Conservation (phyloP, 2,329 filamentous ascomycete species). For the Talaromyces islandicus region DNA sequence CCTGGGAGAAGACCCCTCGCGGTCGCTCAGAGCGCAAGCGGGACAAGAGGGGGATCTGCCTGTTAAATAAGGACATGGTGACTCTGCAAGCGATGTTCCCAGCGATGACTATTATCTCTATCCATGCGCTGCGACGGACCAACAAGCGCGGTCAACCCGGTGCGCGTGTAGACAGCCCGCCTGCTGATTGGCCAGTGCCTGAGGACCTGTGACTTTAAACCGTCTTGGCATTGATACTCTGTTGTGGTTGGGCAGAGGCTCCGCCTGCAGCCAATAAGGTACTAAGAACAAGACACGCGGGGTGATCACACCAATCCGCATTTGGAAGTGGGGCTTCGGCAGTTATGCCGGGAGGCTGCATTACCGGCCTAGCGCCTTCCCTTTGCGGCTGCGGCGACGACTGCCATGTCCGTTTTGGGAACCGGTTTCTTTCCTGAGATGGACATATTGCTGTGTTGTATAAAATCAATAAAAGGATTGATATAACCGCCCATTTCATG, state of each 20-base stretch:
- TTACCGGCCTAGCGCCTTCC: background rate
- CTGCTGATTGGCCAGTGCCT: background rate
- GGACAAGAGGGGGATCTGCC: background rate
- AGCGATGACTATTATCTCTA: background rate
- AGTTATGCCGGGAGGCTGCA: background rate
- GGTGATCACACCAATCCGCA: background rate
- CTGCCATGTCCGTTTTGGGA: background rate
- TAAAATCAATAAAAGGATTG: too few relatives aligned
- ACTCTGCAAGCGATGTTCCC: background rate
- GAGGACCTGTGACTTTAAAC: background rate
- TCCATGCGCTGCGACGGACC: background rate
- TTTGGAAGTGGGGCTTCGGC: background rate
- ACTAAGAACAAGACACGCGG: background rate
- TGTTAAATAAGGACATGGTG: background rate
- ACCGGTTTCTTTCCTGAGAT: background rate
- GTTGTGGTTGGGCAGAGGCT: background rate
- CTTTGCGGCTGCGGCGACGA: background rate
- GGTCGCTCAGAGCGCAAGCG: background rate
- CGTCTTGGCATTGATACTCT: background rate
- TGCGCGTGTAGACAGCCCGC: background rate
- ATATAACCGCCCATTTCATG: too few relatives aligned
- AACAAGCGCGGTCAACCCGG: background rate
- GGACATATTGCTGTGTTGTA: too few relatives aligned
- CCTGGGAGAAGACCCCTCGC: background rate
- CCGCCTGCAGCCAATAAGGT: background rate